Evolutionary conservation across 352 stramenopile species (phyloP).

Genomic region (Globisporangium paddicum): DNA sequence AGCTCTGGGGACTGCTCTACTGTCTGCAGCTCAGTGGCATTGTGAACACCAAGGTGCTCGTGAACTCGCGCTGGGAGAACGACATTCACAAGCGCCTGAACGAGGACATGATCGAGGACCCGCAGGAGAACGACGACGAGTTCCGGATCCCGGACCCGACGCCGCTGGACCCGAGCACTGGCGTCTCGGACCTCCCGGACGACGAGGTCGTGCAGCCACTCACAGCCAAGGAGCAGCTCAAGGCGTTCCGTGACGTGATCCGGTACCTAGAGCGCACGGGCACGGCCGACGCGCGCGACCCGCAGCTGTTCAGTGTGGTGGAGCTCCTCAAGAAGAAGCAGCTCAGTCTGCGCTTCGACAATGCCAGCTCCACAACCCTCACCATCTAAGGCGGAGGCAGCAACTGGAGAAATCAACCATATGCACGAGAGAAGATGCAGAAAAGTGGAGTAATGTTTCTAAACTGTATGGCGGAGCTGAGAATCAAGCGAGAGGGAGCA

Average conservation of each 20-base stretch:
- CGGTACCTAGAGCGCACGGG: conserved; percentile 78
- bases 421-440: neutral
- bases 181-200: conserved; percentile 21
- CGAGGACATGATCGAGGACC: conserved; percentile 85
- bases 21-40: conserved; percentile 80
- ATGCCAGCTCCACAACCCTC: conserved; percentile 75
- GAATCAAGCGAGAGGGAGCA: neutral
- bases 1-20: conserved; percentile 83
- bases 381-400: conserved; percentile 49
- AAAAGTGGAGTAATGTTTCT: neutral
- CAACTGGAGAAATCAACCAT: neutral
- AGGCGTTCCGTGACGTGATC: conserved; percentile 84
- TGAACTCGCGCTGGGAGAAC: conserved; percentile 88
- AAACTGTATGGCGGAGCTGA: neutral
- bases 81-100: conserved; percentile 88
- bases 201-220: conserved; percentile 39
- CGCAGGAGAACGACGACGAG: conserved; percentile 76
- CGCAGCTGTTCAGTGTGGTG: conserved; percentile 71
- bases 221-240: conserved; percentile 76
- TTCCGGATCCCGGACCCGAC: conserved; percentile 66
- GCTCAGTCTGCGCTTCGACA: conserved; percentile 82
- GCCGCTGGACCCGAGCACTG: conserved; percentile 22
- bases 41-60: conserved; percentile 83
- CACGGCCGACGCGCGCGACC: conserved; percentile 55
- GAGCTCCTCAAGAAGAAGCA: conserved; percentile 89